Percentiles rank a stretch among this genome's conserved stretches.
Evolutionary conservation across 2,329 filamentous ascomycete genomes (phyloP).

Genomic region (Claviceps sp.): DNA sequence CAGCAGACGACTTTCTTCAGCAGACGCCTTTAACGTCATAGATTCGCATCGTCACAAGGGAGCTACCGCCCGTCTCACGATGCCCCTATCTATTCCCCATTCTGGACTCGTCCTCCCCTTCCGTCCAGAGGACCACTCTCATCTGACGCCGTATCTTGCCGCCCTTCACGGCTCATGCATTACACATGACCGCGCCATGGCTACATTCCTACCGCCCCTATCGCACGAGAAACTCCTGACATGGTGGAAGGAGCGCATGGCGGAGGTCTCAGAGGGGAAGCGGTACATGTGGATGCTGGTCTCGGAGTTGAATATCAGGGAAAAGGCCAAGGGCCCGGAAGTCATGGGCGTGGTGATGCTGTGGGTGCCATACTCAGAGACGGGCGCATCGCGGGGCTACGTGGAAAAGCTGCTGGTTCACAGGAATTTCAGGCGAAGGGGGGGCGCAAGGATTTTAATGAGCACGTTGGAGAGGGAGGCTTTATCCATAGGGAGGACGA

Average conservation of each 20-base stretch:
- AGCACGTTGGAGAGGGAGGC: slow-evolving; percentile 42
- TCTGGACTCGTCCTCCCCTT: slow-evolving; percentile 29
- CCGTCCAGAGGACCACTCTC: slow-evolving; percentile 29
- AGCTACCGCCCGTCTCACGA: neutral
- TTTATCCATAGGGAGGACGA: slow-evolving; percentile 29
- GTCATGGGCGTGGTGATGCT: slow-evolving; percentile 45
- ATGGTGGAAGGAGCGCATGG: slow-evolving; percentile 43
- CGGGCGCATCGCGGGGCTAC: slow-evolving; percentile 37
- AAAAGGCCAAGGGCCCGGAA: slow-evolving; percentile 27
- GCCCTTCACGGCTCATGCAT: slow-evolving; percentile 47
- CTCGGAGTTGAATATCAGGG: slow-evolving; percentile 18
- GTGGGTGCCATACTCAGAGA: slow-evolving; percentile 36
- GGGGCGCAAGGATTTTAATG: slow-evolving; percentile 40
- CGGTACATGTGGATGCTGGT: slow-evolving; percentile 42
- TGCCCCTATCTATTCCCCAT: slow-evolving; percentile 14
- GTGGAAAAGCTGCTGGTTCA: slow-evolving; percentile 47
- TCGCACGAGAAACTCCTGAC: slow-evolving; percentile 39
- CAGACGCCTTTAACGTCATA: neutral
- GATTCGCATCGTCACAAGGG: neutral
- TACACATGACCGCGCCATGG: slow-evolving; percentile 40
- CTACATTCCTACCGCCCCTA: slow-evolving; percentile 46
- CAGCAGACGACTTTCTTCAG: too few species aligned
- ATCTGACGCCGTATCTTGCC: slow-evolving; percentile 43
- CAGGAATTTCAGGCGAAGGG: slow-evolving; percentile 33
- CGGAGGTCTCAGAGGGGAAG: slow-evolving; percentile 29